Percentiles rank a stretch among this genome's conserved stretches.
These are phyloP conservation scores for Colletotrichum sidae DNA, from an alignment of 2,329 filamentous ascomycete genomes.

Conservation along the genomic window DNA sequence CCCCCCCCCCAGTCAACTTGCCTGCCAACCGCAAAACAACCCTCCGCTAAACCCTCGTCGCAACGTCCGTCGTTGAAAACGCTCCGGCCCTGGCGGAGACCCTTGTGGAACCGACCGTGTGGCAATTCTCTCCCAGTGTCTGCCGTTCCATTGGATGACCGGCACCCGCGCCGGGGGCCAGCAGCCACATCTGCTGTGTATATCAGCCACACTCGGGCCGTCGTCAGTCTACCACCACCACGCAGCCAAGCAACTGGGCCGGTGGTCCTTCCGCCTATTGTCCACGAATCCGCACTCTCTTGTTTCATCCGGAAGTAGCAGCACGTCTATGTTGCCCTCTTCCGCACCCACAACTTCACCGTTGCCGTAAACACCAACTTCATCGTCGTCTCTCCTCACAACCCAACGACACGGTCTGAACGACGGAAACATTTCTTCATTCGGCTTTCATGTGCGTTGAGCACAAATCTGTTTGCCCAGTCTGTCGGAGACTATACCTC, in stretches of 20 bases:
- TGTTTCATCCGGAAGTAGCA: slow-evolving; percentile 10
- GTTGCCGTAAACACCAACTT: neutral
- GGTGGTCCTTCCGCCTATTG: slow-evolving; percentile 26
- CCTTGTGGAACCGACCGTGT: slow-evolving; percentile 31
- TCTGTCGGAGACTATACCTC: slow-evolving; percentile 70
- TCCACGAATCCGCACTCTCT: slow-evolving; percentile 10
- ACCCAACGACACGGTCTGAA: slow-evolving; percentile 14
- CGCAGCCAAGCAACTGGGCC: slow-evolving; percentile 6
- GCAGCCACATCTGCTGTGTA: slow-evolving; percentile 37
- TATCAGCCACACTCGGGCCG: slow-evolving; percentile 38
- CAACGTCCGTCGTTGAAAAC: slow-evolving; percentile 33
- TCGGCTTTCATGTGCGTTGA: slow-evolving; percentile 69
- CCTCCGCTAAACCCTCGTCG: slow-evolving; percentile 27
- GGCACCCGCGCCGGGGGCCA: slow-evolving; percentile 20
- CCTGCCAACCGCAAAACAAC: slow-evolving; percentile 27
- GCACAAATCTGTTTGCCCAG: slow-evolving; percentile 67
- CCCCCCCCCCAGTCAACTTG: slow-evolving; percentile 11
- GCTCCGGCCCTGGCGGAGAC: slow-evolving; percentile 32
- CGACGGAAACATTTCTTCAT: slow-evolving; percentile 15
- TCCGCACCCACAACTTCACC: slow-evolving; percentile 4
- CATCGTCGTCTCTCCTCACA: slow-evolving; percentile 8
- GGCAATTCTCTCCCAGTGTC: slow-evolving; percentile 16
- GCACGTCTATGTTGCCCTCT: slow-evolving; percentile 35
- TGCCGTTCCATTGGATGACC: slow-evolving; percentile 27
- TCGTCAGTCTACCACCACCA: slow-evolving; percentile 14